phyloP scores from a whole-genome alignment of 2,329 filamentous ascomycete species.

The Sarocladiaceae sp. region DNA sequence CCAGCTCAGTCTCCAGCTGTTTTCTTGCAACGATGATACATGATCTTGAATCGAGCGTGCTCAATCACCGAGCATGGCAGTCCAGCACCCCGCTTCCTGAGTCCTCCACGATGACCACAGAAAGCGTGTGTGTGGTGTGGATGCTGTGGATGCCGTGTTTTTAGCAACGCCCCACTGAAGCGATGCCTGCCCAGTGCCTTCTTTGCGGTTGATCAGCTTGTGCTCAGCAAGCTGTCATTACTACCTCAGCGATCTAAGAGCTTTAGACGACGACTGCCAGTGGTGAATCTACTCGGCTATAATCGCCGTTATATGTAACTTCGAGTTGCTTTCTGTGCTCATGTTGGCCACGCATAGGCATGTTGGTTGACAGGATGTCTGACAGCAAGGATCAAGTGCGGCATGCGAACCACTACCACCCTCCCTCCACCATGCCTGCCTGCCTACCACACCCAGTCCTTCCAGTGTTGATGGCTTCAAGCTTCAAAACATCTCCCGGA shows the following conservation, averaged over 20 bases:
- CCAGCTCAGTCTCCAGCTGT: no score
- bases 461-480: conserved; percentile 1
- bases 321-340: no score
- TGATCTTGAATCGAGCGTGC: background rate
- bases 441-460: background rate
- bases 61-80: background rate
- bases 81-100: background rate
- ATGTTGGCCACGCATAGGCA: background rate
- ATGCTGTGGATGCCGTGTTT: conserved; percentile 5
- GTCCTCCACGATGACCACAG: background rate
- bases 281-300: background rate
- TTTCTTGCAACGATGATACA: background rate
- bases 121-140: background rate
- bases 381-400: background rate
- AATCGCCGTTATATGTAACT: no score
- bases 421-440: background rate
- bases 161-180: background rate
- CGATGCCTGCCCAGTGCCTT: conserved; percentile 2
- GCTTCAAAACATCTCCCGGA: no score
- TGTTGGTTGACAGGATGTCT: no score
- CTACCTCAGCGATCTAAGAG: background rate
- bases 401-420: background rate
- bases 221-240: background rate
- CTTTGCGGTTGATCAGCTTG: background rate
- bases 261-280: background rate